Evolutionary conservation across 179 eudicot genomes (phyloP).

Genomic region (Heliamphora pulchella): DNA sequence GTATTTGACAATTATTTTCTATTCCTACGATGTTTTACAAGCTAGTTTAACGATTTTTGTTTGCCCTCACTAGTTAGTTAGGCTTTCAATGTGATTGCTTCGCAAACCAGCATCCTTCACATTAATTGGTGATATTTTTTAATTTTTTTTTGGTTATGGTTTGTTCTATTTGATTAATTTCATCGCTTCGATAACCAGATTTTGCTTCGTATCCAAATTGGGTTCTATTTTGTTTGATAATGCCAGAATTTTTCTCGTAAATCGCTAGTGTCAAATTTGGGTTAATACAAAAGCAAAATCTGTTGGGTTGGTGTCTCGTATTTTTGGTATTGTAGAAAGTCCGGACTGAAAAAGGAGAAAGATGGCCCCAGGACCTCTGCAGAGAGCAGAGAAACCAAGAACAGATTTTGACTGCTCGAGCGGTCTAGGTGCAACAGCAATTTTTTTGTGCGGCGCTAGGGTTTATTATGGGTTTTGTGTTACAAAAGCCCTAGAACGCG

Average conservation of each 20-base stretch:
- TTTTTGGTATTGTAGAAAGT: too few relatives aligned
- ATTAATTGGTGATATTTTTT: background rate
- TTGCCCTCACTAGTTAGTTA: slow-evolving; percentile 8
- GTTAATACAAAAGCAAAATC: background rate
- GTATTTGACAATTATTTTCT: slow-evolving; percentile 20
- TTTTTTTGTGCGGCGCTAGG: too few relatives aligned
- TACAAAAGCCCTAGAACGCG: too few relatives aligned
- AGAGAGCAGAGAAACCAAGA: too few relatives aligned
- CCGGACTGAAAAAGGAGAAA: too few relatives aligned
- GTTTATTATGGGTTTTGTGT: too few relatives aligned
- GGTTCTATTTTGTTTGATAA: background rate
- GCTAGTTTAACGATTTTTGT: background rate
- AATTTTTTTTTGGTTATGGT: background rate
- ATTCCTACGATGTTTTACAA: background rate
- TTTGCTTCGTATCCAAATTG: background rate
- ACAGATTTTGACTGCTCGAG: too few relatives aligned
- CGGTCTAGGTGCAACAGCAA: too few relatives aligned
- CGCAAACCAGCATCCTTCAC: background rate
- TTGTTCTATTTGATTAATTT: background rate
- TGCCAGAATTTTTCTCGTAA: background rate
- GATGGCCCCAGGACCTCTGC: too few relatives aligned
- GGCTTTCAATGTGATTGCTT: background rate
- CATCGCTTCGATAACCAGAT: background rate
- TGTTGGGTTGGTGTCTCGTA: too few relatives aligned
- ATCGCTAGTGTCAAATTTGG: background rate